Evolutionary conservation across 129 eudicot species (phyloP).

Genomic region (Saposhnikovia divaricata): DNA sequence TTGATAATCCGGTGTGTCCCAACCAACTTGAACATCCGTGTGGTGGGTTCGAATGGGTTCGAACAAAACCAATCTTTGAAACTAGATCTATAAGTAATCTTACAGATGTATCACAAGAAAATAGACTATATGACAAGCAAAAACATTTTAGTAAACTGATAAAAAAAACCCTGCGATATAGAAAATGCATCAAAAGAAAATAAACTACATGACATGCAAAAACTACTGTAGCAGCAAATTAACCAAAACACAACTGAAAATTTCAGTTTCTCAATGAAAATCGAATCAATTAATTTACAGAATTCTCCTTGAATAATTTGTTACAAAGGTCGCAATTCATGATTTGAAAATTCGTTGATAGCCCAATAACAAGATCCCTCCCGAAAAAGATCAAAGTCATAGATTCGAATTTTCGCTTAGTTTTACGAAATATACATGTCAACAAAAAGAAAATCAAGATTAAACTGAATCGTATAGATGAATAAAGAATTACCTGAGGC

Average conservation of each 20-base stretch:
- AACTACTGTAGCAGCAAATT: not conserved
- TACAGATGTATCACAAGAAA: not conserved
- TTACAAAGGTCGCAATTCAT: not conserved
- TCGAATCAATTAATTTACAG: too few species aligned
- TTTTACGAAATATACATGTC: not conserved
- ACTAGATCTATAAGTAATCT: too few species aligned
- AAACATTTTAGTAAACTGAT: not conserved
- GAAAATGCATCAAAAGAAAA: too few species aligned
- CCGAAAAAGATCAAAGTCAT: not conserved
- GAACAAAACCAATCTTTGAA: not conserved
- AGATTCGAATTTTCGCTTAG: not conserved
- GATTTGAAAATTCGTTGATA: not conserved
- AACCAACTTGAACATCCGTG: too few species aligned
- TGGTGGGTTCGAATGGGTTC: too few species aligned
- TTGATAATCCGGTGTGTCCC: too few species aligned
- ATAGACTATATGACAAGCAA: not conserved
- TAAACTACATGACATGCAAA: not conserved
- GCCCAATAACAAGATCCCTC: not conserved
- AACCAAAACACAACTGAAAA: too few species aligned
- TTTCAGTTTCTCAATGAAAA: too few species aligned
- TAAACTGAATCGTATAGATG: not conserved
- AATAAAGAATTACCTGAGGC: conserved; percentile 9
- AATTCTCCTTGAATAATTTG: too few species aligned
- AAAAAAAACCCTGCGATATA: not conserved
- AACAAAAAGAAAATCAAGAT: not conserved